A percentile compares a stretch with the other conserved stretches of the same genome.
phyloP scores from a whole-genome alignment of 441 rosid species.

The Heliophila coronopifolia region DNA sequence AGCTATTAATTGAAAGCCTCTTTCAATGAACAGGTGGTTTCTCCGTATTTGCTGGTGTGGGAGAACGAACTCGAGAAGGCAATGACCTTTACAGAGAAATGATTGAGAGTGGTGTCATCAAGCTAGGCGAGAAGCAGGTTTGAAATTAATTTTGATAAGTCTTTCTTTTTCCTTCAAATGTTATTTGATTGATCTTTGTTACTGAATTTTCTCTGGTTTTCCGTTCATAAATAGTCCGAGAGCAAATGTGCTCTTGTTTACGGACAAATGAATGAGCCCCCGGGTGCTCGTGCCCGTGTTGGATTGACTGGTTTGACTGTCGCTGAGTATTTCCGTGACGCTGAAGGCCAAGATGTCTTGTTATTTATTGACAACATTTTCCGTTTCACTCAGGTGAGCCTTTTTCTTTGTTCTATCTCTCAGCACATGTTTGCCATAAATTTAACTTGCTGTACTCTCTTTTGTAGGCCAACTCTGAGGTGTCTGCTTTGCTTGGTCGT shows the following conservation, averaged over 20 bases:
- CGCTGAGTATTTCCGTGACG: constrained; percentile 97
- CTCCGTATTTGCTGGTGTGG: constrained; percentile 98
- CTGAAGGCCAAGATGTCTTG: constrained; percentile 96
- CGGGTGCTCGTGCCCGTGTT: constrained; percentile 99
- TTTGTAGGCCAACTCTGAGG: constrained; percentile 88
- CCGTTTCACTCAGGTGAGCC: constrained; percentile 81
- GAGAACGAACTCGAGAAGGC: constrained; percentile 97
- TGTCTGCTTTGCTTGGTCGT: constrained; percentile 97
- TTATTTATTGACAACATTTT: constrained; percentile 92
- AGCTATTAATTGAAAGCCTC: not conserved
- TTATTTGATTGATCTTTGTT: not conserved
- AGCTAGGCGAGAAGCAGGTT: constrained; percentile 95
- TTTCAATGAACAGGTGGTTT: constrained; percentile 65
- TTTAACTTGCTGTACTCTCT: not conserved
- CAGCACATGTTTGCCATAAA: not conserved
- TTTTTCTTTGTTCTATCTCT: not conserved
- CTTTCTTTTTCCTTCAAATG: not conserved
- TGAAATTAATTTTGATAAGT: not conserved
- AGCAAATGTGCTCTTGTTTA: constrained; percentile 99
- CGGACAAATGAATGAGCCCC: constrained; percentile 99
- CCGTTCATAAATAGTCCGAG: constrained; percentile 45
- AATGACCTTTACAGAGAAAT: constrained; percentile 95
- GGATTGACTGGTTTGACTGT: constrained; percentile 96
- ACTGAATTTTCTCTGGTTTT: not conserved
- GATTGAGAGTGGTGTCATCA: constrained; percentile 98